Percentiles rank a stretch among this genome's conserved stretches.
Conservation (phyloP, 805 yeast species). For the Barnettozyma wickerhamii region DNA sequence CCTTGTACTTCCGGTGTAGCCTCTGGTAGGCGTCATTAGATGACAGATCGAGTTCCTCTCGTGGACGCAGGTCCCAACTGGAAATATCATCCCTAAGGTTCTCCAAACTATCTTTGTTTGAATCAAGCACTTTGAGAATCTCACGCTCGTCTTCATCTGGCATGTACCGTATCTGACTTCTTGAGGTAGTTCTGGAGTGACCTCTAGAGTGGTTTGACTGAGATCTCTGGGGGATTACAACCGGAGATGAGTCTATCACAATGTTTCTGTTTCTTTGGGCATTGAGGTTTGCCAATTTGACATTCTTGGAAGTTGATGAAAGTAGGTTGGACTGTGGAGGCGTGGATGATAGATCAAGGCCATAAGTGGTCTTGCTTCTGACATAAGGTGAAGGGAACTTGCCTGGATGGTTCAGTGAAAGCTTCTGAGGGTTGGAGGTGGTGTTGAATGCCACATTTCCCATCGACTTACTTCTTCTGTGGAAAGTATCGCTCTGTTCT, state of each 20-base stretch:
- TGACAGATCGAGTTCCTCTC: too few species aligned
- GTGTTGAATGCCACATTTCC: slow-evolving; percentile 1
- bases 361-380: not conserved
- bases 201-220: too few species aligned
- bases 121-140: slow-evolving; percentile 4
- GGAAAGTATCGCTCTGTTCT: slow-evolving; percentile 4
- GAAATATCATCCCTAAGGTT: slow-evolving; percentile 22
- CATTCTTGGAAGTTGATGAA: slow-evolving; percentile 12
- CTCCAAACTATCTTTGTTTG: slow-evolving; percentile 22
- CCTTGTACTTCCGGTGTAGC: slow-evolving; percentile 21
- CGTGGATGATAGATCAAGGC: slow-evolving; percentile 1
- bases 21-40: slow-evolving; percentile 10
- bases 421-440: too few species aligned
- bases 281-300: slow-evolving; percentile 5
- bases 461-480: slow-evolving; percentile 8
- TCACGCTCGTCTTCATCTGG: slow-evolving; percentile 5
- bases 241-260: slow-evolving; percentile 11
- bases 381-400: slow-evolving; percentile 24
- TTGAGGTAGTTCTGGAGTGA: not conserved
- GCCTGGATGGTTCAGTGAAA: slow-evolving; percentile 20
- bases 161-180: not conserved
- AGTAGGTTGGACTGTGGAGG: slow-evolving; percentile 5
- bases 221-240: slow-evolving; percentile 6
- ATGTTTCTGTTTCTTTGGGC: slow-evolving; percentile 6
- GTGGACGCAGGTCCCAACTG: slow-evolving; percentile 13